Conservation (phyloP, 2,329 filamentous ascomycete genomes). For the Arthroderma uncinatum region DNA sequence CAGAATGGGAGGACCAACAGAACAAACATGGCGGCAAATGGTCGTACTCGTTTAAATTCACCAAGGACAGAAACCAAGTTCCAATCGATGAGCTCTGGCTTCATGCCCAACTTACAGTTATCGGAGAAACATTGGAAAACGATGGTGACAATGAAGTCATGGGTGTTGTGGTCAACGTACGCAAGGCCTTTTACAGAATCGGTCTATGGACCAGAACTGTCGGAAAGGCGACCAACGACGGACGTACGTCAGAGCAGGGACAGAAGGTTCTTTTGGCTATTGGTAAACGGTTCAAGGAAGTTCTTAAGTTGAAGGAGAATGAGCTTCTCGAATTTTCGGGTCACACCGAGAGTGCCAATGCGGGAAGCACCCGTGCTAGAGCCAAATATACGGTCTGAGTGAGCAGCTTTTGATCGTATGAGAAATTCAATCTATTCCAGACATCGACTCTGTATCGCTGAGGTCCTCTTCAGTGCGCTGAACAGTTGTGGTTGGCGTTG, state of each 20-base stretch:
- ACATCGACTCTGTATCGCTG: not conserved
- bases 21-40: constrained; percentile 99
- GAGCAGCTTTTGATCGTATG: not conserved
- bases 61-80: constrained; percentile 65
- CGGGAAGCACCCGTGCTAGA: constrained; percentile 89
- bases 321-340: constrained; percentile 91
- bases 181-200: constrained; percentile 95
- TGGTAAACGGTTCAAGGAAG: constrained; percentile 83
- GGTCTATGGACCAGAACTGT: constrained; percentile 95
- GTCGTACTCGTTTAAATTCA: constrained; percentile 83
- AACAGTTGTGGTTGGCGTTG: not conserved
- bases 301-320: constrained; percentile 62
- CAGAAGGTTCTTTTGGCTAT: constrained; percentile 75
- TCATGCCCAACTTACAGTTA: constrained; percentile 89
- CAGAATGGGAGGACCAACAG: constrained; percentile 96
- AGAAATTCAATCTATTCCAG: not conserved
- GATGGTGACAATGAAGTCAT: constrained; percentile 93
- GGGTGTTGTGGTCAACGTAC: constrained; percentile 98
- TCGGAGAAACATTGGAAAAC: constrained; percentile 93
- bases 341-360: constrained; percentile 86
- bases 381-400: constrained; percentile 76
- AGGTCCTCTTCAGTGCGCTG: not conserved
- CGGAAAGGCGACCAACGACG: constrained; percentile 71
- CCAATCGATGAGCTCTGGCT: constrained; percentile 95
- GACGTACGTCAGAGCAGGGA: constrained; percentile 67